Conservation (phyloP, 208 protist genomes). For the Crithidia expoeki region DNA sequence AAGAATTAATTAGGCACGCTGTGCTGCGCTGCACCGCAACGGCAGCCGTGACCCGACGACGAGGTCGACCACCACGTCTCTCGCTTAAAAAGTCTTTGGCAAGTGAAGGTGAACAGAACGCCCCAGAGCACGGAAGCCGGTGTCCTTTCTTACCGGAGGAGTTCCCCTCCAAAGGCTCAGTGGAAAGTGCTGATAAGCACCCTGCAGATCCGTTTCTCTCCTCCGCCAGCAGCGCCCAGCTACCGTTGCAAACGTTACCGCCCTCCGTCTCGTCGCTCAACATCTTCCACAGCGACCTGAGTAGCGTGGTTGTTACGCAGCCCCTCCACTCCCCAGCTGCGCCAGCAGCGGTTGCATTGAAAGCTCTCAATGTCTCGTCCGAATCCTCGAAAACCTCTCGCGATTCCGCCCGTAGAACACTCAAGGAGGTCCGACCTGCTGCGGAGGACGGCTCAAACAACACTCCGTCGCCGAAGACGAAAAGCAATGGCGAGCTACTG, state of each 20-base stretch:
- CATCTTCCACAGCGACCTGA: not conserved
- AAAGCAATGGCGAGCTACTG: too few species aligned
- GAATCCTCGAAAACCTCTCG: not conserved
- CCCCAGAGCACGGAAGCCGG: not conserved
- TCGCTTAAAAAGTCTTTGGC: not conserved
- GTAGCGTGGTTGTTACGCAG: slow-evolving; percentile 2
- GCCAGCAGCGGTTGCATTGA: not conserved
- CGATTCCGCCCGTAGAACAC: too few species aligned
- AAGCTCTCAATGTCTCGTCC: not conserved
- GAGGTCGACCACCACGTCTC: not conserved
- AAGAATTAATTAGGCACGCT: slow-evolving; percentile 38
- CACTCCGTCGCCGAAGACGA: not conserved
- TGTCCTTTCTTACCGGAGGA: slow-evolving; percentile 1
- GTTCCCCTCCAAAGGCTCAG: not conserved
- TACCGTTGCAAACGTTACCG: not conserved
- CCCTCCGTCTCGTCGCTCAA: not conserved
- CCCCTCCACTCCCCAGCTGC: not conserved
- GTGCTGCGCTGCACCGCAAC: slow-evolving; percentile 38
- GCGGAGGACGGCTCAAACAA: too few species aligned
- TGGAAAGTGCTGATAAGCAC: not conserved
- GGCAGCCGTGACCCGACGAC: slow-evolving; percentile 15
- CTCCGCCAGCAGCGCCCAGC: not conserved
- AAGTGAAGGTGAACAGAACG: too few species aligned
- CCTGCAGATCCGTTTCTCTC: slow-evolving; percentile 5
- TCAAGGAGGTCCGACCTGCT: too few species aligned